These are phyloP conservation scores for Calonectria ilicicola DNA, from an alignment of 2,329 filamentous ascomycete genomes.

Conservation along the genomic window DNA sequence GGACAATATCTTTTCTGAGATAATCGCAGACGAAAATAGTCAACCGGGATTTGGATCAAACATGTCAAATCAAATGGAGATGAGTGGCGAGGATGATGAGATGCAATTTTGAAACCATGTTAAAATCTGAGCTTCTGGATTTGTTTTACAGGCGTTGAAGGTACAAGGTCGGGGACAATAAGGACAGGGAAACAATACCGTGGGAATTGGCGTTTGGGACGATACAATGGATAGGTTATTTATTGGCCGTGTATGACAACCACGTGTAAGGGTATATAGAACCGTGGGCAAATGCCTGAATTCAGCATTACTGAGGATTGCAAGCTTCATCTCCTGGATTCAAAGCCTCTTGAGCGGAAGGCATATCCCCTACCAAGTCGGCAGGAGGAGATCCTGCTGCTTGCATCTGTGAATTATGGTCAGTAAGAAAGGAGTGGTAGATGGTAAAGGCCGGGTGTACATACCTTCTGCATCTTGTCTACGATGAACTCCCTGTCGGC, in stretches of 20 bases:
- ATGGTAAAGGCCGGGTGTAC: conserved; percentile 43
- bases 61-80: conserved; percentile 59
- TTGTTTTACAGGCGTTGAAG: conserved; percentile 34
- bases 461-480: conserved; percentile 96
- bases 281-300: conserved; percentile 36
- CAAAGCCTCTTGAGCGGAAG: conserved; percentile 80
- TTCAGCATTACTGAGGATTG: conserved; percentile 65
- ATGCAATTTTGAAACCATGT: conserved; percentile 25
- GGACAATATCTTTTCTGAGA: conserved; percentile 68
- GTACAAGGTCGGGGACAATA: conserved; percentile 12
- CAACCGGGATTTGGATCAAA: conserved; percentile 26
- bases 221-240: conserved; percentile 30
- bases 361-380: conserved; percentile 92
- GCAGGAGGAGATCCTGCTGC: conserved; percentile 88
- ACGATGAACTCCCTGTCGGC: conserved; percentile 92
- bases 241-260: conserved; percentile 41
- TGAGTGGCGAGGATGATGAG: conserved; percentile 49
- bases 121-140: not conserved
- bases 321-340: conserved; percentile 72
- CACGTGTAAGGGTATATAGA: conserved; percentile 43
- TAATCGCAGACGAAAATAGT: conserved; percentile 48
- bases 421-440: not conserved
- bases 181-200: conserved; percentile 20
- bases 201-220: conserved; percentile 35
- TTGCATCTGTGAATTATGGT: conserved; percentile 81